A percentile compares a stretch with the other conserved stretches of the same genome.
Evolutionary conservation across 2,329 filamentous ascomycete species (phyloP).

Genomic region (Verruconis gallopava): DNA sequence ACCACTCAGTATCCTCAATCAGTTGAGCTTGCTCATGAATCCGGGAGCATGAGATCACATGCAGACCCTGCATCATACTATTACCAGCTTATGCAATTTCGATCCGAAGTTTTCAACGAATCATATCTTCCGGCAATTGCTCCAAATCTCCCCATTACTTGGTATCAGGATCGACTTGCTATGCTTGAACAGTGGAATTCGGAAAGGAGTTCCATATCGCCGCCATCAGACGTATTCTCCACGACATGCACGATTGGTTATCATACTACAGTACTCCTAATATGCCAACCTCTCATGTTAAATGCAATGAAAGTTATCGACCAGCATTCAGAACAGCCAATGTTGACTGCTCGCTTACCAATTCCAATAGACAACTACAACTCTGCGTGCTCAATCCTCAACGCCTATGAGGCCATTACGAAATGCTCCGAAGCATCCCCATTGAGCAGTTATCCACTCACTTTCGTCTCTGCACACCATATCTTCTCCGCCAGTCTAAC

Average conservation of each 20-base stretch:
- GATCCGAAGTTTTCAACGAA: slow-evolving; percentile 24
- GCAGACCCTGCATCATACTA: slow-evolving; percentile 20
- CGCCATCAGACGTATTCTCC: background rate
- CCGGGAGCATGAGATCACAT: slow-evolving; percentile 12
- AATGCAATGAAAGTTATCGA: background rate
- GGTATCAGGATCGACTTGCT: slow-evolving; percentile 17
- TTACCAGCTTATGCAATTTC: slow-evolving; percentile 24
- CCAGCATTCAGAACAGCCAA: no score
- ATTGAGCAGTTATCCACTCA: background rate
- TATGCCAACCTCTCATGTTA: background rate
- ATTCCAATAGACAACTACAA: background rate
- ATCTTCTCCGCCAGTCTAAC: no score
- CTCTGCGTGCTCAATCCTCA: background rate
- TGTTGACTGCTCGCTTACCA: background rate
- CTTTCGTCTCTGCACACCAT: no score
- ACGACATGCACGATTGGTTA: background rate
- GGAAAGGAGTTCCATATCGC: background rate
- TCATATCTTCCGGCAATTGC: slow-evolving; percentile 18
- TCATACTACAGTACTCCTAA: background rate
- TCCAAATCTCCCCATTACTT: slow-evolving; percentile 15
- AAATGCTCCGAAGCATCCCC: background rate
- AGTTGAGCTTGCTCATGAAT: slow-evolving; percentile 11
- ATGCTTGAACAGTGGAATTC: slow-evolving; percentile 6
- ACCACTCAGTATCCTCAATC: slow-evolving; percentile 22
- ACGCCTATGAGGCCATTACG: background rate